phyloP scores from a whole-genome alignment of 192 early-diverging fungal genomes.

The Piromyces sp. region DNA sequence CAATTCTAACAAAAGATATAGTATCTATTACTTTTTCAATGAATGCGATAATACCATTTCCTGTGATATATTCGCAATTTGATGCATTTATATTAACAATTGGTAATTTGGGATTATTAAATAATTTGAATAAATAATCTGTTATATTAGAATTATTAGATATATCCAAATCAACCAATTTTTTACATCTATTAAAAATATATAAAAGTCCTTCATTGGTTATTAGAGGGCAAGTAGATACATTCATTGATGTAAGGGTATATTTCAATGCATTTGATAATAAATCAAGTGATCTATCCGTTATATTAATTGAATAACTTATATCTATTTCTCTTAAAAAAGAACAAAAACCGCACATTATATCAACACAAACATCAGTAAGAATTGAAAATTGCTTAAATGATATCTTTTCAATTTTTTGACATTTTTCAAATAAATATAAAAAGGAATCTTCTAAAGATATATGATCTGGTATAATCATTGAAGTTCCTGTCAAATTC shows the following conservation, averaged over 20 bases:
- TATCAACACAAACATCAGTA: background rate
- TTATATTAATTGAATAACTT: background rate
- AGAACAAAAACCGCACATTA: background rate
- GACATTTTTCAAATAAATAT: background rate
- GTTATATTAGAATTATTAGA: background rate
- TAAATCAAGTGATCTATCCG: background rate
- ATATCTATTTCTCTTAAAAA: background rate
- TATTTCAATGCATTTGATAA: background rate
- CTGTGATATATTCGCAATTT: background rate
- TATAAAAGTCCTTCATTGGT: background rate
- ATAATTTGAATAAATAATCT: background rate
- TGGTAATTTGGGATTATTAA: background rate
- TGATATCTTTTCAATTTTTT: background rate
- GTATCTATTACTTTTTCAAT: background rate
- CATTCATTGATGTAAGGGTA: background rate
- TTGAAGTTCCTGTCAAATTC: background rate
- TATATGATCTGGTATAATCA: background rate
- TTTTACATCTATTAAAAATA: background rate
- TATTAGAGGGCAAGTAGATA: background rate
- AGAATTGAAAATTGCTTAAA: background rate
- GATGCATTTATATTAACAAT: background rate
- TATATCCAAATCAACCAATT: background rate
- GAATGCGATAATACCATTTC: background rate
- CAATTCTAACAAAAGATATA: background rate
- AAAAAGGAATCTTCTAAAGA: background rate